Evolutionary conservation across 2,329 filamentous ascomycete genomes (phyloP).

Genomic region (Orbilia quercus): DNA sequence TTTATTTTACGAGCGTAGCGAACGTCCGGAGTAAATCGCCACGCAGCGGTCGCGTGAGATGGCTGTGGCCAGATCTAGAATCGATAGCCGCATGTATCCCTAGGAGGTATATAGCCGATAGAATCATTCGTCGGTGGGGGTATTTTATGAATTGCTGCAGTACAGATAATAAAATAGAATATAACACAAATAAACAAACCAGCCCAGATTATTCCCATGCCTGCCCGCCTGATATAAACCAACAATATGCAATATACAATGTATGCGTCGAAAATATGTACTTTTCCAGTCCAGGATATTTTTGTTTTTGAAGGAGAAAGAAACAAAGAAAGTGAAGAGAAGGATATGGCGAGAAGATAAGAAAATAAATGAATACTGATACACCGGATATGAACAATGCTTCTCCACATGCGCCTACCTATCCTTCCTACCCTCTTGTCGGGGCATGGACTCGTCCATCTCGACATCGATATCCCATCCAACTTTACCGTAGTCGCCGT

Average conservation of each 20-base stretch:
- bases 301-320: slow-evolving; percentile 10
- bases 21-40: slow-evolving; percentile 18
- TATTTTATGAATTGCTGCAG: background rate
- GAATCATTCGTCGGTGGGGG: too few species aligned
- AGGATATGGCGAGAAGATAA: background rate
- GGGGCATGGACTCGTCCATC: slow-evolving; percentile 18
- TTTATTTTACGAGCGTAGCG: background rate
- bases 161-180: background rate
- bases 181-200: slow-evolving; percentile 16
- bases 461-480: slow-evolving; percentile 54
- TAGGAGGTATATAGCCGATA: too few species aligned
- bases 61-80: background rate
- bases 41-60: slow-evolving; percentile 2
- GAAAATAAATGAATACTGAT: slow-evolving; percentile 9
- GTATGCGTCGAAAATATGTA: slow-evolving; percentile 4
- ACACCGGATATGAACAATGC: slow-evolving; percentile 16
- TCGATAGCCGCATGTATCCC: too few species aligned
- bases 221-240: slow-evolving; percentile 28
- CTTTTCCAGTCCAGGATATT: slow-evolving; percentile 18
- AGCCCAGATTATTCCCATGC: slow-evolving; percentile 36
- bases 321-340: slow-evolving; percentile 1
- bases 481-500: slow-evolving; percentile 45
- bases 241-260: slow-evolving; percentile 32
- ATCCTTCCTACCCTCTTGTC: slow-evolving; percentile 28
- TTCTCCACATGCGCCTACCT: slow-evolving; percentile 8